Conservation (phyloP, 2,329 filamentous ascomycete species). For the Phyllosticta capitalensis region DNA sequence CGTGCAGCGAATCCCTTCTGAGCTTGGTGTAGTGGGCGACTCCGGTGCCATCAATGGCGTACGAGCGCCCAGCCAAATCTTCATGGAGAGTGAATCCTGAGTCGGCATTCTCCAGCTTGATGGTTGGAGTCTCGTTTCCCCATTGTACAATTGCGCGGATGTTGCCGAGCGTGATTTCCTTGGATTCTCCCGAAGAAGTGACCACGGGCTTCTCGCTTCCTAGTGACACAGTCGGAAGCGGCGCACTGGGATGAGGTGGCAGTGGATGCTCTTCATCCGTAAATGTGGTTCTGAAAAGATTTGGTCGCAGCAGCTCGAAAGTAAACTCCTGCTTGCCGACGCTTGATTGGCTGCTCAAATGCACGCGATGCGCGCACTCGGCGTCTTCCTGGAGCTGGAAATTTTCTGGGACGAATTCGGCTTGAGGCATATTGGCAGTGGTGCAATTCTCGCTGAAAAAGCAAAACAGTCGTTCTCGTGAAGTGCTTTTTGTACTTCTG, state of each 20-base stretch:
- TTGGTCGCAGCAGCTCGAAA: conserved; percentile 53
- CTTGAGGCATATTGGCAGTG: neutral
- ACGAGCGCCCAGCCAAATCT: conserved; percentile 58
- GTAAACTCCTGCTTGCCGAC: conserved; percentile 35
- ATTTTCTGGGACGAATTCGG: neutral
- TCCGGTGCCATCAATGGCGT: conserved; percentile 51
- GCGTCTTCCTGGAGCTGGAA: neutral
- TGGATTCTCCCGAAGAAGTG: conserved; percentile 24
- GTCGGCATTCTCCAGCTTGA: conserved; percentile 44
- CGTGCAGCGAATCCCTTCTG: conserved; percentile 53
- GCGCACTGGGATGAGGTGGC: conserved; percentile 55
- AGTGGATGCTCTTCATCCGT: conserved; percentile 51
- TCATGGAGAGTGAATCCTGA: conserved; percentile 46
- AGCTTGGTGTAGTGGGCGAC: conserved; percentile 57
- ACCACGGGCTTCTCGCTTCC: conserved; percentile 21
- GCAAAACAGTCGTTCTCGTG: neutral
- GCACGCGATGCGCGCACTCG: neutral
- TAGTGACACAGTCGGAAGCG: conserved; percentile 34
- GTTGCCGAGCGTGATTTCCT: conserved; percentile 39
- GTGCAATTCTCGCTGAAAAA: neutral
- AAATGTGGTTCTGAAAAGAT: conserved; percentile 61
- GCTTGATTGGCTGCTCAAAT: neutral
- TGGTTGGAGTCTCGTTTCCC: conserved; percentile 41
- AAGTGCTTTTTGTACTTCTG: neutral
- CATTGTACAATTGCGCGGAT: conserved; percentile 51